Evolutionary conservation across 495 filamentous ascomycete species (phyloP), one percentile per base, ranked within the genome.

Genomic region (Annulohypoxylon nitens): DNA sequence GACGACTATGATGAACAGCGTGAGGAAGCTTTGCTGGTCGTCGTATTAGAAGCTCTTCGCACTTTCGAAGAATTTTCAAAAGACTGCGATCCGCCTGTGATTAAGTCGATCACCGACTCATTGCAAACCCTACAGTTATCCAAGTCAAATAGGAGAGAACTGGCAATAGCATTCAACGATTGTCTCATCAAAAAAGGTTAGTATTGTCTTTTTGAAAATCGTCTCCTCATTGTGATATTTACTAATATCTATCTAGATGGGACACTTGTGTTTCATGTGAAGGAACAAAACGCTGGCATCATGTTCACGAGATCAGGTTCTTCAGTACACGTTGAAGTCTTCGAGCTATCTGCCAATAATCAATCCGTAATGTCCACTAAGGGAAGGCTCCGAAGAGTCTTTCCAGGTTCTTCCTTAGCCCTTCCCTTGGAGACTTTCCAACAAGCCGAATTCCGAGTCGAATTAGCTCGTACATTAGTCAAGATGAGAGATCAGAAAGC

Each of bases 221-320:
- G 4, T 53, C 11, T 60, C 67, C 16, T 12, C 36, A 11, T 33
- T 36, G 6, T 3, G n/a, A 11, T 1, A 33, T 18, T 70, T 55
- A 74, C 34, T 47, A 47, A 50, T 57, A 23, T 37, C n/a, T 4
- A 37, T 45, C 26, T 26, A 79, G 75, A 67, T 64, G 54, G 66
- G 5, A 58, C 61, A 1, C 48, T 86, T 26, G 72, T 80, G 0
- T 69, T 89, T 11, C 76, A 90, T 61, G 79, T 92, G 34, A 72
- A 75, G n/a, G 79, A 75, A 12, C 90, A 92, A 71, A 93, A 93
- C 75, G 88, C 88, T 0, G 90, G 80, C 0, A 61, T 92, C 0
- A 69, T 91, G 8, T 75, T 91, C 48, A 81, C 79, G 2, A 78
- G 70, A 41, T 41, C 57, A 0, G 48, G 70, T 0, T 37, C 79